A percentile compares a stretch with the other conserved stretches of the same genome.
Evolutionary conservation across 1,284 basidiomycete species (phyloP).

Genomic region (Schizophyllum amplum): DNA sequence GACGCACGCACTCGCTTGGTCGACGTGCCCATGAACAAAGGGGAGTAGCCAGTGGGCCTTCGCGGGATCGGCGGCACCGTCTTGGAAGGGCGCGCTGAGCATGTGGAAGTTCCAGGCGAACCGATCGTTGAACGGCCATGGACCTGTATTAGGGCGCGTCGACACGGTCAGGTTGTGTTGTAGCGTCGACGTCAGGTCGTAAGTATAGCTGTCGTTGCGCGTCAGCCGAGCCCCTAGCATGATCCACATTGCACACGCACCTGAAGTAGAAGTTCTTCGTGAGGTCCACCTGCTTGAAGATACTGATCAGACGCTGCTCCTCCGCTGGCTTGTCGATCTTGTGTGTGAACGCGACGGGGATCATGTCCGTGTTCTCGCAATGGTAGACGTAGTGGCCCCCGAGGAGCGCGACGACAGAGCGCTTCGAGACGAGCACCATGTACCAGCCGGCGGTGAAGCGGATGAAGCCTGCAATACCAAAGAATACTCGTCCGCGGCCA

Average conservation of each 20-base stretch:
- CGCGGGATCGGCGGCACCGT: slow-evolving; percentile 30
- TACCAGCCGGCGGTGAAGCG: slow-evolving; percentile 91
- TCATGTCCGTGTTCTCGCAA: slow-evolving; percentile 86
- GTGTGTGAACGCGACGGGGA: slow-evolving; percentile 66
- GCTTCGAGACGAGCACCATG: slow-evolving; percentile 83
- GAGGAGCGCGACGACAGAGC: slow-evolving; percentile 87
- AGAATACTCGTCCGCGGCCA: slow-evolving; percentile 76
- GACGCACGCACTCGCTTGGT: slow-evolving; percentile 84
- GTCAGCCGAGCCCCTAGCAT: slow-evolving; percentile 3
- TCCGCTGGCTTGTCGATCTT: slow-evolving; percentile 79
- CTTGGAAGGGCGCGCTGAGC: slow-evolving; percentile 59
- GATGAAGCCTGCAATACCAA: slow-evolving; percentile 80
- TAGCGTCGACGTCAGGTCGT: slow-evolving; percentile 92
- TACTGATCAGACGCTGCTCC: slow-evolving; percentile 78
- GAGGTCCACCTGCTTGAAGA: slow-evolving; percentile 98
- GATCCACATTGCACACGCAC: slow-evolving; percentile 18
- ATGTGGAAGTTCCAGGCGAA: slow-evolving; percentile 97
- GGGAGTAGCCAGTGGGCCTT: slow-evolving; percentile 86
- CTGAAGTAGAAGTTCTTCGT: slow-evolving; percentile 99
- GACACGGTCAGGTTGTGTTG: slow-evolving; percentile 85
- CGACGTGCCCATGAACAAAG: slow-evolving; percentile 92
- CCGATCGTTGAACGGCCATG: slow-evolving; percentile 76
- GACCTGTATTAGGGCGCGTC: slow-evolving; percentile 28
- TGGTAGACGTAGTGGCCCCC: slow-evolving; percentile 98
- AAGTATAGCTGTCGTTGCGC: slow-evolving; percentile 67